Percentiles rank a stretch among this genome's conserved stretches.
Evolutionary conservation across 2,329 filamentous ascomycete genomes (phyloP).

Genomic region (Colletotrichum ledebouriae): DNA sequence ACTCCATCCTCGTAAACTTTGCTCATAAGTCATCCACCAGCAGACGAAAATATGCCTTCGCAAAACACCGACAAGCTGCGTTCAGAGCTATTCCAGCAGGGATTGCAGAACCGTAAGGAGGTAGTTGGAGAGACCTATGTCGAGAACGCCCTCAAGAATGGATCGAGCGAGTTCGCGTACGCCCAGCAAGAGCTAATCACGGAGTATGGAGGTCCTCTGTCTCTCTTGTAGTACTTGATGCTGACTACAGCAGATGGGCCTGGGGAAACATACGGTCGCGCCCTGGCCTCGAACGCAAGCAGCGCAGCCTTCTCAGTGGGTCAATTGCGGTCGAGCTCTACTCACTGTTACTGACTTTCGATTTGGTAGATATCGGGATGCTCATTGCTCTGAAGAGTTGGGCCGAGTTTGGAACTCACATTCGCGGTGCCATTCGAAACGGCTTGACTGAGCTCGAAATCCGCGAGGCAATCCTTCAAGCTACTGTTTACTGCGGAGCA

Average conservation of each 20-base stretch:
- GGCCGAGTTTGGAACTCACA: slow-evolving; percentile 71
- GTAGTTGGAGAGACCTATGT: slow-evolving; percentile 73
- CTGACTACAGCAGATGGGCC: slow-evolving; percentile 50
- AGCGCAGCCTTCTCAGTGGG: slow-evolving; percentile 66
- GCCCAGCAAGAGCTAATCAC: slow-evolving; percentile 74
- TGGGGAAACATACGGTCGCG: slow-evolving; percentile 75
- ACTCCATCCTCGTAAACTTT: background rate
- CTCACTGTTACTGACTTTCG: too few relatives aligned
- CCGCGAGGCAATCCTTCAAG: slow-evolving; percentile 66
- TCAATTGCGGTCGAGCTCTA: background rate
- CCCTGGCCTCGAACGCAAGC: slow-evolving; percentile 71
- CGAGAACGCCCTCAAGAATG: slow-evolving; percentile 65
- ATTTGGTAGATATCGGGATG: slow-evolving; percentile 67
- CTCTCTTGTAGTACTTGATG: background rate
- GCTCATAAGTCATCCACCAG: too few relatives aligned
- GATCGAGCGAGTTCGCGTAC: slow-evolving; percentile 67
- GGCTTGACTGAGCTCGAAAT: slow-evolving; percentile 68
- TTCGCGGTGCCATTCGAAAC: slow-evolving; percentile 72
- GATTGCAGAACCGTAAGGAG: slow-evolving; percentile 68
- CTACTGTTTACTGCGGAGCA: slow-evolving; percentile 57
- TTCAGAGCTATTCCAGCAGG: slow-evolving; percentile 67
- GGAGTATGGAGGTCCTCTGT: slow-evolving; percentile 53
- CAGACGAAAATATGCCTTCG: slow-evolving; percentile 14
- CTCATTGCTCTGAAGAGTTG: slow-evolving; percentile 70
- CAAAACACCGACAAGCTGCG: slow-evolving; percentile 32